These are phyloP conservation scores for Magnusiomyces sp. DNA, from an alignment of 1,139 yeast genomes.

Conservation along the genomic window DNA sequence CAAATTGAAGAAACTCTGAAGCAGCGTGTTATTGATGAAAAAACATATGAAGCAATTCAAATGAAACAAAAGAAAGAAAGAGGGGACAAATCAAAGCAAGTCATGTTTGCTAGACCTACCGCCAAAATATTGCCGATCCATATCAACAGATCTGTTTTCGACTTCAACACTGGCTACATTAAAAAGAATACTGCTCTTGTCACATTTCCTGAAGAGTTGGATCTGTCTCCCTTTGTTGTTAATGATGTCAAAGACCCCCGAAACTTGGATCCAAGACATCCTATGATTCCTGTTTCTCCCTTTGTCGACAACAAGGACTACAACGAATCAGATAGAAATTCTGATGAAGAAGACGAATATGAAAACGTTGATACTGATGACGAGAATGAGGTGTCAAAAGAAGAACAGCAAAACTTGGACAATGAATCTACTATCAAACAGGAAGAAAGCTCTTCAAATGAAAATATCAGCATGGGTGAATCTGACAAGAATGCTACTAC, in stretches of 20 bases:
- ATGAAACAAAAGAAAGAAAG: conserved; percentile 69
- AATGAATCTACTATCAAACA: background rate
- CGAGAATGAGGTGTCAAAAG: conserved; percentile 5
- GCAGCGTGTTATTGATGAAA: conserved; percentile 69
- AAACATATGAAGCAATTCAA: conserved; percentile 62
- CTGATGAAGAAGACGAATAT: conserved; percentile 17
- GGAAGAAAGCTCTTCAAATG: background rate
- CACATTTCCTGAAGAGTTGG: conserved; percentile 59
- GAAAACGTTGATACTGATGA: conserved; percentile 18
- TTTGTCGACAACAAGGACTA: too few relatives aligned
- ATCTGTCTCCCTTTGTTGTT: conserved; percentile 61
- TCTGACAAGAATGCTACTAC: too few relatives aligned
- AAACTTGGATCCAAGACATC: conserved; percentile 69
- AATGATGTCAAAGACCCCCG: conserved; percentile 48
- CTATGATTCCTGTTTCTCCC: conserved; percentile 39
- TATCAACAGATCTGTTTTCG: conserved; percentile 87
- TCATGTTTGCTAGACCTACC: conserved; percentile 61
- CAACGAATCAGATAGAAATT: conserved; percentile 4
- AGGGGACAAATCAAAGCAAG: conserved; percentile 76
- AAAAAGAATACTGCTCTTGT: conserved; percentile 79
- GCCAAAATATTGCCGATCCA: conserved; percentile 79
- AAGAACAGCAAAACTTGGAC: background rate
- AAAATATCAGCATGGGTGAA: too few relatives aligned
- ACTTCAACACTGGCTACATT: conserved; percentile 72
- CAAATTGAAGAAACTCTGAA: conserved; percentile 51